Conservation (phyloP, 495 filamentous ascomycete species). For the Penicillium coprophilum region DNA sequence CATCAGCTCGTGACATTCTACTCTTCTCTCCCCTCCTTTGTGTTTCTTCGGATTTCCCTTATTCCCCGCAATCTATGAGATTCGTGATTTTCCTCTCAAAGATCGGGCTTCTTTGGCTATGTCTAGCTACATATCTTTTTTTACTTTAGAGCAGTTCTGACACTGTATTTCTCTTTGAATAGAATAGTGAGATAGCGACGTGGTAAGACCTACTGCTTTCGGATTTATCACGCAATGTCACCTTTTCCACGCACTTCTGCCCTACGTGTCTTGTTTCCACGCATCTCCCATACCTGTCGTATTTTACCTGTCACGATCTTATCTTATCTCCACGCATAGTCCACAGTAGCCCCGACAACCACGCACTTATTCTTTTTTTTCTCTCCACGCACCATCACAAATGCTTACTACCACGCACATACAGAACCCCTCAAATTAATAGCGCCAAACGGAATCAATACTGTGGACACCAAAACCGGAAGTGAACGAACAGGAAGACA, state of each 20-base stretch:
- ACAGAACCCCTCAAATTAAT: neutral
- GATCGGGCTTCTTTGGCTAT: neutral
- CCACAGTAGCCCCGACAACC: neutral
- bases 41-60: neutral
- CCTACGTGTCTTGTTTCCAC: neutral
- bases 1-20: conserved; percentile 11
- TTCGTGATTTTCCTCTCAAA: neutral
- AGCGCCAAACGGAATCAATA: neutral
- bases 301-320: too few relatives aligned
- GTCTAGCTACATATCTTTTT: neutral
- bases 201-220: conserved; percentile 2
- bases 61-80: neutral
- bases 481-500: neutral
- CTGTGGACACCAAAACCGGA: neutral
- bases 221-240: conserved; percentile 2
- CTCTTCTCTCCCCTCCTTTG: conserved; percentile 1
- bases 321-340: neutral
- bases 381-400: neutral
- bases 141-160: neutral
- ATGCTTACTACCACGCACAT: conserved; percentile 3
- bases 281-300: neutral
- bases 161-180: neutral
- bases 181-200: neutral
- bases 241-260: neutral
- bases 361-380: neutral